Conservation (phyloP, 2,329 filamentous ascomycete genomes). For the Leptographium radiaticola region DNA sequence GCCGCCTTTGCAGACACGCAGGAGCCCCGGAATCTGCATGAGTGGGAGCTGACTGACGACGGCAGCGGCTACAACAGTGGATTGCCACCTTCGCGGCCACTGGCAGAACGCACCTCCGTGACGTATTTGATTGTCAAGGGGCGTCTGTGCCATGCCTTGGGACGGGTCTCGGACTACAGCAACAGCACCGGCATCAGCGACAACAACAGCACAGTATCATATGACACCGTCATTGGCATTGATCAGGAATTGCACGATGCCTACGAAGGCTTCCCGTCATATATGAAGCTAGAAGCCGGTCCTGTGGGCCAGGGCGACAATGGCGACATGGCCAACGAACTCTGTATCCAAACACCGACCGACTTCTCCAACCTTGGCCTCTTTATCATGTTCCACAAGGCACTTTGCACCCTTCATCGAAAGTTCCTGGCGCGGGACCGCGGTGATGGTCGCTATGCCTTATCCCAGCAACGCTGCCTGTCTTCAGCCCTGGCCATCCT, state of each 20-base stretch:
- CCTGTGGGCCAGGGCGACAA: neutral
- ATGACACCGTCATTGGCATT: neutral
- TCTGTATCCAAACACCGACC: neutral
- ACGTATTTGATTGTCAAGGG: slow-evolving; percentile 2
- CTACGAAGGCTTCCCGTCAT: neutral
- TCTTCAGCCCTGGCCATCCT: neutral
- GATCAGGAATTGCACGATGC: neutral
- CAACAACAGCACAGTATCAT: neutral
- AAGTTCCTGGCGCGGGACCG: neutral
- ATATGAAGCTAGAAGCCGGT: neutral
- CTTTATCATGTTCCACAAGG: neutral
- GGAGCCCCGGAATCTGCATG: too few species aligned
- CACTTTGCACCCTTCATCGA: neutral
- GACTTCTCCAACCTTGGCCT: neutral
- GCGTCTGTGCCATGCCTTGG: neutral
- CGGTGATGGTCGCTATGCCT: neutral
- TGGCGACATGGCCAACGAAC: neutral
- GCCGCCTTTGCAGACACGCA: too few species aligned
- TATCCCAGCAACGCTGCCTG: neutral
- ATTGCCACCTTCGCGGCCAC: neutral
- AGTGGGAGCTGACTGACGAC: neutral
- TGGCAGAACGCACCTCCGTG: neutral
- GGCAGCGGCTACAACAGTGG: neutral
- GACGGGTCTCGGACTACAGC: neutral
- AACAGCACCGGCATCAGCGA: neutral